A percentile compares a stretch with the other conserved stretches of the same genome.
Conservation (phyloP, 139 green algal genomes). For the Desmodesmus armatus region DNA sequence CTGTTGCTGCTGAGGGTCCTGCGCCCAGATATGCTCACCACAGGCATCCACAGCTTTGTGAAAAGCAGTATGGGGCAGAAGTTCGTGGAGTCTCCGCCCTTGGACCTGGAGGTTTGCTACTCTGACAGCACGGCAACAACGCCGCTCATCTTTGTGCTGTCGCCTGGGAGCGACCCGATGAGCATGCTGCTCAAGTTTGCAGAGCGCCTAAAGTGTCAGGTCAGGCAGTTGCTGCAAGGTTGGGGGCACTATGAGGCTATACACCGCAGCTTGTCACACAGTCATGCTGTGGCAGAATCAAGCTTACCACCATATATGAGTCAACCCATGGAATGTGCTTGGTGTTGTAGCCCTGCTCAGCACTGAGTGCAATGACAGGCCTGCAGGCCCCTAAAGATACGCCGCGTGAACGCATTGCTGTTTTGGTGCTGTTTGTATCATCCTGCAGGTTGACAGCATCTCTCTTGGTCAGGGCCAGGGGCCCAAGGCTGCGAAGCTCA, state of each 20-base stretch:
- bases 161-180: slow-evolving; percentile 83
- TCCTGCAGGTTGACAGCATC: slow-evolving; percentile 54
- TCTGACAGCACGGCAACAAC: slow-evolving; percentile 67
- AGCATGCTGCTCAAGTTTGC: slow-evolving; percentile 77
- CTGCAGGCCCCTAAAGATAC: not conserved
- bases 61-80: slow-evolving; percentile 60
- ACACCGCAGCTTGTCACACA: too few species aligned
- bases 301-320: too few species aligned
- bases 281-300: too few species aligned
- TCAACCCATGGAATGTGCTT: too few species aligned
- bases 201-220: slow-evolving; percentile 66
- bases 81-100: slow-evolving; percentile 82
- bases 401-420: not conserved
- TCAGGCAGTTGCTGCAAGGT: too few species aligned
- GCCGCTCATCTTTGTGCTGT: slow-evolving; percentile 87
- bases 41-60: slow-evolving; percentile 51
- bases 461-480: slow-evolving; percentile 86
- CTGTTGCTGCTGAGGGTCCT: slow-evolving; percentile 69
- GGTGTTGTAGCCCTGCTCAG: too few species aligned
- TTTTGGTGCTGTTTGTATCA: not conserved
- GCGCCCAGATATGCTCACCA: slow-evolving; percentile 51
- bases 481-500: slow-evolving; percentile 81
- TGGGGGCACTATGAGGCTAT: too few species aligned
- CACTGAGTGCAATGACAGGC: too few species aligned
- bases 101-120: slow-evolving; percentile 74